These are phyloP conservation scores for Orbilia blumenaviensis DNA, from an alignment of 2,329 filamentous ascomycete species.

Conservation along the genomic window DNA sequence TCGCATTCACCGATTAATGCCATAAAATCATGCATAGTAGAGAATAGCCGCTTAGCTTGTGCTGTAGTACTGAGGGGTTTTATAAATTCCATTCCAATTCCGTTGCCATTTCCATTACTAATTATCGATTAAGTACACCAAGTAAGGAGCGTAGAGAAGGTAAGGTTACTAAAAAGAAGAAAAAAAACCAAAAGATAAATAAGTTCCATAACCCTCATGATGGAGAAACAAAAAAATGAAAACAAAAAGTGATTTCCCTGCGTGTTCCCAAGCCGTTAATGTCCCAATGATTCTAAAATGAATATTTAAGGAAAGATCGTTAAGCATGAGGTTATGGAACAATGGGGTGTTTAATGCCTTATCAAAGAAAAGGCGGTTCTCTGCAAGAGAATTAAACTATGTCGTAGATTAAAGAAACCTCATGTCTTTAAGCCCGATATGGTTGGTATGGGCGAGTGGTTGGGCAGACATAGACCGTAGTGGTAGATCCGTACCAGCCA, in stretches of 20 bases:
- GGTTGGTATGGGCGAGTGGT: slow-evolving; percentile 18
- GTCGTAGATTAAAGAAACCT: not conserved
- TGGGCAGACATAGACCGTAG: slow-evolving; percentile 25
- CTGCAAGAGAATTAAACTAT: not conserved
- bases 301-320: not conserved
- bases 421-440: slow-evolving; percentile 40
- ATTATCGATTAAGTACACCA: slow-evolving; percentile 37
- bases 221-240: not conserved
- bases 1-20: too few species aligned
- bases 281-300: slow-evolving; percentile 1
- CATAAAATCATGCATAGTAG: too few species aligned
- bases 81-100: slow-evolving; percentile 9
- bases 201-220: not conserved
- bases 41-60: too few species aligned
- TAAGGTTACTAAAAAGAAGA: not conserved
- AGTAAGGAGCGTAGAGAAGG: slow-evolving; percentile 40
- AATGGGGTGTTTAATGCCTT: not conserved
- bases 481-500: slow-evolving; percentile 19
- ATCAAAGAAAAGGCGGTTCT: not conserved
- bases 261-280: not conserved
- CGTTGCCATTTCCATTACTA: slow-evolving; percentile 11
- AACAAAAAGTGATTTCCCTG: not conserved
- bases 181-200: not conserved
- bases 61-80: too few species aligned
- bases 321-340: not conserved